phyloP scores from a whole-genome alignment of 164 flowering plant genomes.

The Annona cherimola region DNA sequence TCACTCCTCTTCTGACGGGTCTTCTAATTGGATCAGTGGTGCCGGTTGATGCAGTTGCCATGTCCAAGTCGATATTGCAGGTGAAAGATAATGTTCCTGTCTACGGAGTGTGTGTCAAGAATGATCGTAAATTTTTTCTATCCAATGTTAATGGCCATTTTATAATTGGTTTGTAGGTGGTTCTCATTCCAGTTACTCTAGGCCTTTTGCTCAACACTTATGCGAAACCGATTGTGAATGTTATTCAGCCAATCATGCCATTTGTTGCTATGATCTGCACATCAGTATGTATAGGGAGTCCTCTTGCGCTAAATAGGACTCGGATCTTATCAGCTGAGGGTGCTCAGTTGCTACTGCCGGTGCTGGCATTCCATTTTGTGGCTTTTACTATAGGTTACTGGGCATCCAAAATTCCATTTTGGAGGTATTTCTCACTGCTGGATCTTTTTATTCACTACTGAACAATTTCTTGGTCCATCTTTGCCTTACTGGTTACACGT shows the following conservation, averaged over 20 bases:
- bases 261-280: slow-evolving; percentile 94
- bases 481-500: neutral
- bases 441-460: neutral
- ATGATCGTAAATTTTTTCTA: neutral
- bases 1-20: slow-evolving; percentile 84
- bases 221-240: slow-evolving; percentile 70
- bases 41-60: slow-evolving; percentile 87
- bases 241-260: slow-evolving; percentile 83
- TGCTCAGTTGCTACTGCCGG: slow-evolving; percentile 62
- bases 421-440: slow-evolving; percentile 44
- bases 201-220: slow-evolving; percentile 84
- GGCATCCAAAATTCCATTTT: slow-evolving; percentile 61
- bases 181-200: slow-evolving; percentile 67
- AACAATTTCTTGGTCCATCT: neutral
- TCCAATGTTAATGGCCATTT: neutral
- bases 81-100: slow-evolving; percentile 23
- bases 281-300: slow-evolving; percentile 92
- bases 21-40: slow-evolving; percentile 89
- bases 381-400: slow-evolving; percentile 79
- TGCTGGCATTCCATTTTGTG: slow-evolving; percentile 65
- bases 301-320: slow-evolving; percentile 76
- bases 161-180: slow-evolving; percentile 53
- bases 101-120: neutral
- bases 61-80: slow-evolving; percentile 97
- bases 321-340: slow-evolving; percentile 79